Evolutionary conservation across 2,329 filamentous ascomycete species (phyloP).

Genomic region (Calonectria leucothoes): DNA sequence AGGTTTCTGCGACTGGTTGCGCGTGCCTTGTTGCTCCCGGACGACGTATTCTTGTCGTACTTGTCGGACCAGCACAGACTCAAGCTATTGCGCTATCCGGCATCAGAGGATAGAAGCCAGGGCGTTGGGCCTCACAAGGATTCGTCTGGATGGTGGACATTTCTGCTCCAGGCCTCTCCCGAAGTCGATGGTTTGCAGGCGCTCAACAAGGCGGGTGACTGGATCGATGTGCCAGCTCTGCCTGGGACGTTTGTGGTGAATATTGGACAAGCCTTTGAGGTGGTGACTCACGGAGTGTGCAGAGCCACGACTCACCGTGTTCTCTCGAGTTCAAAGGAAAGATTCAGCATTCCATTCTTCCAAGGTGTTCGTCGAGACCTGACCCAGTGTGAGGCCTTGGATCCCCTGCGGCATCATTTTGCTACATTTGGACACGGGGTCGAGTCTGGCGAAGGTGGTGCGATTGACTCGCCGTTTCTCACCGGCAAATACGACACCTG

Average conservation of each 20-base stretch:
- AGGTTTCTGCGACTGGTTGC: constrained; percentile 68
- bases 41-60: constrained; percentile 62
- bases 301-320: constrained; percentile 64
- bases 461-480: constrained; percentile 62
- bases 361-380: constrained; percentile 61
- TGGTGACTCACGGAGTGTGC: constrained; percentile 64
- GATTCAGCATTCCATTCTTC: constrained; percentile 59
- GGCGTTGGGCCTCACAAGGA: constrained; percentile 73
- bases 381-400: constrained; percentile 56
- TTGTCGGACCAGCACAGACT: constrained; percentile 68
- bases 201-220: constrained; percentile 58
- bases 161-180: constrained; percentile 69
- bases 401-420: constrained; percentile 53
- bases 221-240: constrained; percentile 62
- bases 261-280: constrained; percentile 69
- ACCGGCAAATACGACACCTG: constrained; percentile 63
- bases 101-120: constrained; percentile 48
- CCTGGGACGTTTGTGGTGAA: constrained; percentile 66
- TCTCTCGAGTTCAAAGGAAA: constrained; percentile 45
- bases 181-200: constrained; percentile 62
- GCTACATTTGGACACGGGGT: constrained; percentile 21
- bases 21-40: constrained; percentile 62
- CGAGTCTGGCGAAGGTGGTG: constrained; percentile 50
- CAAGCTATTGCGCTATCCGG: constrained; percentile 67
- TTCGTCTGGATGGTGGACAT: constrained; percentile 73